phyloP scores from a whole-genome alignment of 352 stramenopile species.

The Phytophthora multivora region DNA sequence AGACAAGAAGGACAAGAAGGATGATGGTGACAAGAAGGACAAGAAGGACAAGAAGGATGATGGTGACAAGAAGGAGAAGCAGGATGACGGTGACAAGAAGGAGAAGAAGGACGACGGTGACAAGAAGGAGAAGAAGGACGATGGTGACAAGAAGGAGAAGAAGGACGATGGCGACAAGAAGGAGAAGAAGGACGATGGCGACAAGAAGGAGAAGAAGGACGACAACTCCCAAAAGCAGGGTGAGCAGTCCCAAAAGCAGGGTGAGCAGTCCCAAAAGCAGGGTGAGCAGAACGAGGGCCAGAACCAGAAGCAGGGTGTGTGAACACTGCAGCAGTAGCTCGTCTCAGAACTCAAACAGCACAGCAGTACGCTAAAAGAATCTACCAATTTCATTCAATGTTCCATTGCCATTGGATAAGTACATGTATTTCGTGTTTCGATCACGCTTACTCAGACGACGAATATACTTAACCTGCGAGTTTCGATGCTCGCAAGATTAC shows the following conservation, averaged over 20 bases:
- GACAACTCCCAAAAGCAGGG: conserved; percentile 8
- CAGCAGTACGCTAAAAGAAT: background rate
- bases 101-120: conserved; percentile 3
- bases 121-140: background rate
- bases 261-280: conserved; percentile 13
- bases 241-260: conserved; percentile 11
- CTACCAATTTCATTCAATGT: conserved; percentile 12
- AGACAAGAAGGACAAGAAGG: conserved; percentile 5
- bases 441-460: background rate
- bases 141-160: conserved; percentile 3
- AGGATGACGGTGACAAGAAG: conserved; percentile 1
- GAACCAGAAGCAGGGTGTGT: conserved; percentile 15
- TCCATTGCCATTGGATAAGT: background rate
- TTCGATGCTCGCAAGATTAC: background rate
- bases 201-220: background rate
- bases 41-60: conserved; percentile 9
- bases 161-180: conserved; percentile 2
- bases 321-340: conserved; percentile 1
- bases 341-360: background rate
- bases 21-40: background rate
- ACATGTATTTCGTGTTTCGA: background rate
- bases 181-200: background rate
- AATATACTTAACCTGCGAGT: background rate
- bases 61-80: background rate
- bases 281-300: background rate